Evolutionary conservation across 225 moss, liverwort and hornwort species (phyloP).

Genomic region (Physcomitrellopsis africana): DNA sequence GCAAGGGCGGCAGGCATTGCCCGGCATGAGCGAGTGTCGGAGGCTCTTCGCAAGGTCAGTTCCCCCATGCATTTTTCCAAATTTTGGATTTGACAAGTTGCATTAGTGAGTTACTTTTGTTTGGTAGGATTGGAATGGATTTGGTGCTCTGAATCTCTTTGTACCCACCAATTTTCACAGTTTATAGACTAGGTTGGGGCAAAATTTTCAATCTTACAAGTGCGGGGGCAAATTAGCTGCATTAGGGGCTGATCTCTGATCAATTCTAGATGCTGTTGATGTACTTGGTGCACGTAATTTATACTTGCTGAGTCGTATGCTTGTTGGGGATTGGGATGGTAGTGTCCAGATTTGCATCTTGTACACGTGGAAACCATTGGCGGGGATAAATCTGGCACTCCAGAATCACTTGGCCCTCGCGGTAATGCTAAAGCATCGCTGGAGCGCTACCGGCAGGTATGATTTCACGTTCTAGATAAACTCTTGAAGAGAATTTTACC

Average conservation of each 20-base stretch:
- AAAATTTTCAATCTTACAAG: not conserved
- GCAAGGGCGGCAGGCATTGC: constrained; percentile 85
- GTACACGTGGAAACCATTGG: constrained; percentile 98
- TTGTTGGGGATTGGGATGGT: constrained; percentile 29
- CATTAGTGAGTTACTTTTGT: not conserved
- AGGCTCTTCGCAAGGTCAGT: constrained; percentile 86
- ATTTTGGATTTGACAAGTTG: not conserved
- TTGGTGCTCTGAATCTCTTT: too few relatives aligned
- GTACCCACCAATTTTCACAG: too few relatives aligned
- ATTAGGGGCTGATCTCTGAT: not conserved
- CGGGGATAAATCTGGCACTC: constrained; percentile 62
- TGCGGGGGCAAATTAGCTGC: not conserved
- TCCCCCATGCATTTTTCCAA: not conserved
- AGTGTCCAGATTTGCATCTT: constrained; percentile 88
- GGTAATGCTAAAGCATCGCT: constrained; percentile 85
- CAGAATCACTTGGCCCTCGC: constrained; percentile 56
- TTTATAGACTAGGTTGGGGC: not conserved
- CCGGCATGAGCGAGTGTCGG: constrained; percentile 84
- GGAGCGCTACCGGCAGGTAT: constrained; percentile 93
- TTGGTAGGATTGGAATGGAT: too few relatives aligned
- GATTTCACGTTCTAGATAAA: not conserved
- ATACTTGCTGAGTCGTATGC: not conserved
- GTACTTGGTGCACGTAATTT: not conserved
- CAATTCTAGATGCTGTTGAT: not conserved
- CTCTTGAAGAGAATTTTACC: not conserved